phyloP scores from a whole-genome alignment of 2,329 filamentous ascomycete species.

The Sphaerulina vaccinii region DNA sequence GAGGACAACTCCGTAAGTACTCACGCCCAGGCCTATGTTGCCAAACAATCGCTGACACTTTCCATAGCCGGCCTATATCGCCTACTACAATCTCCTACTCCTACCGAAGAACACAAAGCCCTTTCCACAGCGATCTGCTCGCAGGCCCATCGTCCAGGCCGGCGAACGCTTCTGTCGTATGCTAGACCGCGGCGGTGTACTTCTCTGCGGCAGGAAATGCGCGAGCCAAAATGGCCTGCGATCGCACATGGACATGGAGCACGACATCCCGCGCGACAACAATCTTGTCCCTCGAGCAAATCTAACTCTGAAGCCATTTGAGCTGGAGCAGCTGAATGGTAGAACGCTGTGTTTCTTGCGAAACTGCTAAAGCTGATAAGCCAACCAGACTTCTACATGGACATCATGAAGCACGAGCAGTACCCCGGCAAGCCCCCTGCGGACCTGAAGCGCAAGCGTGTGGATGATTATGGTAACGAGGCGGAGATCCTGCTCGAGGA shows the following conservation, averaged over 20 bases:
- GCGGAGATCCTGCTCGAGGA: not conserved
- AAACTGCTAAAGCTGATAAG: not conserved
- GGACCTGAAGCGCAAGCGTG: not conserved
- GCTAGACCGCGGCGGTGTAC: not conserved
- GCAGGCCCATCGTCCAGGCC: not conserved
- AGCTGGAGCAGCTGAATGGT: not conserved
- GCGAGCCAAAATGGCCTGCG: not conserved
- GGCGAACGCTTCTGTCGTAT: not conserved
- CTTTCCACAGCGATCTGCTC: not conserved
- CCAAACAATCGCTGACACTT: not conserved
- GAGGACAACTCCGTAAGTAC: not conserved
- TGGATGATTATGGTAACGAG: not conserved
- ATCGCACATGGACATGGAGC: not conserved
- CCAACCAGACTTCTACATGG: not conserved
- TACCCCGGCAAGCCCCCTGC: not conserved
- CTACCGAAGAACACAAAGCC: not conserved
- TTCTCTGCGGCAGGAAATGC: not conserved
- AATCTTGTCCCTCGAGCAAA: not conserved
- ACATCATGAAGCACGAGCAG: not conserved
- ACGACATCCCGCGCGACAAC: not conserved
- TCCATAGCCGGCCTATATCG: not conserved
- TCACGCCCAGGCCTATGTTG: not conserved
- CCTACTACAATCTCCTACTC: not conserved
- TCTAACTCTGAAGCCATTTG: not conserved
- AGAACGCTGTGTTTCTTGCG: not conserved